Percentiles rank a stretch among this genome's conserved stretches.
phyloP scores from a whole-genome alignment of 495 filamentous ascomycete species.

The Amniculicola lignicola region DNA sequence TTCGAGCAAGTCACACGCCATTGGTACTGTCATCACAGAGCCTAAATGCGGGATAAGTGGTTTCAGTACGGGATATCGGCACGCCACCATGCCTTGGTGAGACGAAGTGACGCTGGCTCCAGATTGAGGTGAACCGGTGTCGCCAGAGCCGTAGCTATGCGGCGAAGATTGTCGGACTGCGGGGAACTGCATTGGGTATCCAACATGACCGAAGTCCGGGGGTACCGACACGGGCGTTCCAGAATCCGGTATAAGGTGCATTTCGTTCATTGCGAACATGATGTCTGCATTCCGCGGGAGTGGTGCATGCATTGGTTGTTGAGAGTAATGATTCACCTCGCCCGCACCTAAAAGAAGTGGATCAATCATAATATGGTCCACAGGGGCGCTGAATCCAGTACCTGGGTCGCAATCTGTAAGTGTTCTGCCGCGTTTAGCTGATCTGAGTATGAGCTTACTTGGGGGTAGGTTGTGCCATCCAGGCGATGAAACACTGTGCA shows the following conservation, averaged over 20 bases:
- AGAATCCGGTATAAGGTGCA: constrained; percentile 23
- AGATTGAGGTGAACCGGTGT: constrained; percentile 30
- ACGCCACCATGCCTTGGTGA: constrained; percentile 7
- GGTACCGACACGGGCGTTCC: constrained; percentile 17
- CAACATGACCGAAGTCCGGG: constrained; percentile 19
- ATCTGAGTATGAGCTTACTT: too few species aligned
- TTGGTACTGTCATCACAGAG: constrained; percentile 42
- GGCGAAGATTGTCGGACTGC: constrained; percentile 27
- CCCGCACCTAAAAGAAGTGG: constrained; percentile 22
- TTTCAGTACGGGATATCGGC: constrained; percentile 23
- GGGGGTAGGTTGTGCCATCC: constrained; percentile 16
- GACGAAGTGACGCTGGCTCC: constrained; percentile 26
- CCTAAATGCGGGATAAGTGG: constrained; percentile 43
- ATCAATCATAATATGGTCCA: constrained; percentile 29
- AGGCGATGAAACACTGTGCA: constrained; percentile 20
- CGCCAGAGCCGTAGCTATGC: constrained; percentile 29
- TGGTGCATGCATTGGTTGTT: constrained; percentile 11
- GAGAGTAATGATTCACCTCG: constrained; percentile 14
- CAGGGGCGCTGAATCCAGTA: constrained; percentile 4
- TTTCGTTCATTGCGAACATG: constrained; percentile 32
- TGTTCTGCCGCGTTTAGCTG: too few species aligned
- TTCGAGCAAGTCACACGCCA: constrained; percentile 52
- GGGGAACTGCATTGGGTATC: constrained; percentile 26
- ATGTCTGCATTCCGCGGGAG: constrained; percentile 25
- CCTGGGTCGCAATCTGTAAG: background rate